Evolutionary conservation across 805 yeast genomes (phyloP).

Genomic region (Candida dendrica): DNA sequence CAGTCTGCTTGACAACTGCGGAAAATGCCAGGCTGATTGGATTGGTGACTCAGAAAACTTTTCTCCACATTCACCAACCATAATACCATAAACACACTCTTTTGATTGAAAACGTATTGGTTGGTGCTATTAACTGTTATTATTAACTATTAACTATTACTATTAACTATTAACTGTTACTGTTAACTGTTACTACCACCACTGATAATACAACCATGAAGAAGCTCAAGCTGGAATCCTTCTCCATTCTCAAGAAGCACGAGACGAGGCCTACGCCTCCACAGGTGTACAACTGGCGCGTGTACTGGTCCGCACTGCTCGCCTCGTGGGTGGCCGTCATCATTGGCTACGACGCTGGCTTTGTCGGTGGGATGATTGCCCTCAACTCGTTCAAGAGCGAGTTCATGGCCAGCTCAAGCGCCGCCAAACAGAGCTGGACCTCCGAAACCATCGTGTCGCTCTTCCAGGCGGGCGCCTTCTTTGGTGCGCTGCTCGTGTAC

Average conservation of each 20-base stretch:
- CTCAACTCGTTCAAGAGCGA: conserved; percentile 36
- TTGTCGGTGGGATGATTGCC: conserved; percentile 47
- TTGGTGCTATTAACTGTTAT: no score
- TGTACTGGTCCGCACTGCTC: conserved; percentile 34
- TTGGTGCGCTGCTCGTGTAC: conserved; percentile 15
- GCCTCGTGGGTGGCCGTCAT: conserved; percentile 43
- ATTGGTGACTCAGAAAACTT: no score
- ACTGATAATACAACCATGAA: no score
- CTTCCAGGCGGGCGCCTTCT: conserved; percentile 18
- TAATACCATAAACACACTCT: no score
- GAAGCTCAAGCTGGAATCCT: background rate
- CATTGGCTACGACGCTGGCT: conserved; percentile 51
- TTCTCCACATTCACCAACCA: no score
- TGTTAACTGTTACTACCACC: no score
- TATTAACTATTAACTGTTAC: no score
- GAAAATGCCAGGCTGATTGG: no score
- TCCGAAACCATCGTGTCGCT: background rate
- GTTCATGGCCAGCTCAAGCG: conserved; percentile 32
- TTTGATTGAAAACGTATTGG: no score
- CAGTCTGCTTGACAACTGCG: no score
- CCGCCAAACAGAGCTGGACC: conserved; percentile 11
- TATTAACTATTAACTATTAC: no score
- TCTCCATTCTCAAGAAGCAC: background rate
- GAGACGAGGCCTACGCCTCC: conserved; percentile 26
- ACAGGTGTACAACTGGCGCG: conserved; percentile 36